Conservation (phyloP, 2,329 filamentous ascomycete genomes). For the Ophiostoma perfectum region DNA sequence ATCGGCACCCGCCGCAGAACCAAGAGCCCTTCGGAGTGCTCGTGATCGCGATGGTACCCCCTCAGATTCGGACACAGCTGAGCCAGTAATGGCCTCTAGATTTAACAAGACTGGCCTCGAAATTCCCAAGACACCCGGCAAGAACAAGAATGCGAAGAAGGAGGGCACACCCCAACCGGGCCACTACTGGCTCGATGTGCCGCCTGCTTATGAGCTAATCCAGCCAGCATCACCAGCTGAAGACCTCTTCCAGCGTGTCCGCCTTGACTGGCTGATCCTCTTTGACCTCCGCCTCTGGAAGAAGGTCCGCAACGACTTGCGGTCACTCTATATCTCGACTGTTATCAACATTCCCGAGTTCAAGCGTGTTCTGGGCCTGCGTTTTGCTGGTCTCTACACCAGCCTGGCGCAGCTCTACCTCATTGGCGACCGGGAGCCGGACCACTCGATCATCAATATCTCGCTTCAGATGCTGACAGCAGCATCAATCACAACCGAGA, state of each 20-base stretch:
- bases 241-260: conserved; percentile 81
- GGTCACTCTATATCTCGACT: conserved; percentile 92
- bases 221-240: conserved; percentile 67
- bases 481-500: conserved; percentile 90
- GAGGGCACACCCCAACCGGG: conserved; percentile 53
- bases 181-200: conserved; percentile 81
- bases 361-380: conserved; percentile 84
- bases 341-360: conserved; percentile 94
- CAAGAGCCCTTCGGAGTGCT: conserved; percentile 10
- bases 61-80: conserved; percentile 67
- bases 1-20: not conserved
- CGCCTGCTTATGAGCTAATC: conserved; percentile 59
- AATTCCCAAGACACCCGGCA: conserved; percentile 75
- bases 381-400: conserved; percentile 94
- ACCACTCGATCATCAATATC: conserved; percentile 97
- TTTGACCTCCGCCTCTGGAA: conserved; percentile 98
- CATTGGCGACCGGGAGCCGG: conserved; percentile 90
- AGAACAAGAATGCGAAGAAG: conserved; percentile 30
- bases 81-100: conserved; percentile 57
- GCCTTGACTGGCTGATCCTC: conserved; percentile 88
- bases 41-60: conserved; percentile 59
- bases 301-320: conserved; percentile 80
- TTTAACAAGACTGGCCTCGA: conserved; percentile 62
- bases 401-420: conserved; percentile 89
- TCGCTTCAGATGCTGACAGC: conserved; percentile 96